Evolutionary conservation across 768 basidiomycete species (phyloP), one percentile per base, ranked within the genome.

Genomic region (Leucosporidium creatinivorum): DNA sequence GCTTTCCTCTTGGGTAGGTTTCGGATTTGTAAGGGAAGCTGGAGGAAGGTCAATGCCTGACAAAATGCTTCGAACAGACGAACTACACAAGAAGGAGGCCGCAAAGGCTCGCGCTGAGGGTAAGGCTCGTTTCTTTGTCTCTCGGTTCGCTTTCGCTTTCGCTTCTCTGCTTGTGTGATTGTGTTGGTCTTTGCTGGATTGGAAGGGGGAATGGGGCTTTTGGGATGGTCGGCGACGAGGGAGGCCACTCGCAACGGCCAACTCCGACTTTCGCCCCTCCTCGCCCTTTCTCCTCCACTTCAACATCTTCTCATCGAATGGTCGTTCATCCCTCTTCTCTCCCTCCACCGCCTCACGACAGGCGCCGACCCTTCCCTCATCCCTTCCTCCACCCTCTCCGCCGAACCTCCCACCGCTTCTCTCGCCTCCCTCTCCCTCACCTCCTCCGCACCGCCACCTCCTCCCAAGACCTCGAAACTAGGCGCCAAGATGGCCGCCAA

Each of bases 51-150:
- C n/a, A n/a, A n/a, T n/a, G n/a, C n/a, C 49, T 61, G 36, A 55
- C 51, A 9, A 25, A 13, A 4, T 5, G 13, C 18, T 25, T 4
- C 31, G 5, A 2, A 71, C 73, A 89, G 91, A 88, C 76, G 86
- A 90, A 76, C 84, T 86, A 70, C 84, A 85, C 31, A 83, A 85
- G 69, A 83, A 82, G 74, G 81, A 83, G 55, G 80, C 82, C 58
- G 86, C 86, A 30, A 83, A 81, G 73, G 88, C 89, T 76, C 86
- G 88, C 73, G 68, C 65, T 51, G 88, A 86, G 88, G 93, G 92
- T 93, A 81, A 88, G 82, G 50, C 71, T 76, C 72, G 59, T 30
- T 61, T 63, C 59, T 36, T 26, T 48, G 9, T 48, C 59, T 70
- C 3, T 57, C 69, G 74, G 73, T 65, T 54, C 74, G 79, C 59